Percentiles rank a stretch among this genome's conserved stretches.
These are phyloP conservation scores for Arabis alpina DNA, from an alignment of 345 rosid species.

Conservation along the genomic window DNA sequence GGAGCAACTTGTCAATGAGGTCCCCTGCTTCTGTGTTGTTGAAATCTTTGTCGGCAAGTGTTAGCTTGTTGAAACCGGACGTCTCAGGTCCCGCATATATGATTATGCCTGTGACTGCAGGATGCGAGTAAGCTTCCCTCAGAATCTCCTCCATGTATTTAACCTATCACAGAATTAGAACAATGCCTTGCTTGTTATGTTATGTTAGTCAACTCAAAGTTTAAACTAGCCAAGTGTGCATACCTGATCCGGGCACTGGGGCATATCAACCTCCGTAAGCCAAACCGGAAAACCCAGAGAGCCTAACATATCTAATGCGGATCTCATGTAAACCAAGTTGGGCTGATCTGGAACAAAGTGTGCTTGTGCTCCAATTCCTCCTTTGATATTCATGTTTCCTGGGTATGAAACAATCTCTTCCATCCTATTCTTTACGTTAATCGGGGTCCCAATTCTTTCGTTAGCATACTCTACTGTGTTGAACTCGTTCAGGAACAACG, in stretches of 20 bases:
- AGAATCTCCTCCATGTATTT: conserved; percentile 62
- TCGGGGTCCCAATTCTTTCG: conserved; percentile 44
- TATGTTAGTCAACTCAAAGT: conserved; percentile 2
- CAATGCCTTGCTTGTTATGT: conserved; percentile 5
- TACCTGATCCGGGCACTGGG: conserved; percentile 52
- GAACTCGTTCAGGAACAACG: conserved; percentile 74
- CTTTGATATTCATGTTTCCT: conserved; percentile 47
- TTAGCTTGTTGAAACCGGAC: conserved; percentile 52
- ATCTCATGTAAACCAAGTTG: conserved; percentile 70
- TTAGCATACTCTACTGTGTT: conserved; percentile 57
- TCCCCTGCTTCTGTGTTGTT: conserved; percentile 57
- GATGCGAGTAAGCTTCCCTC: conserved; percentile 69
- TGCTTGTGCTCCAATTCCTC: conserved; percentile 75
- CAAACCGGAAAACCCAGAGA: conserved; percentile 68
- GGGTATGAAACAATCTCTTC: conserved; percentile 59
- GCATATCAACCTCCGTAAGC: conserved; percentile 71
- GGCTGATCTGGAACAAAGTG: conserved; percentile 57
- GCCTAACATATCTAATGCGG: conserved; percentile 58
- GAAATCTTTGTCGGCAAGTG: conserved; percentile 52
- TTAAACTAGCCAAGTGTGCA: conserved; percentile 19
- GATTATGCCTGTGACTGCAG: conserved; percentile 66
- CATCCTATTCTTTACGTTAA: conserved; percentile 54
- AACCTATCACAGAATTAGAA: conserved; percentile 38
- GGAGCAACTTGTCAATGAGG: conserved; percentile 63
- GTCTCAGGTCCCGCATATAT: conserved; percentile 57